Percentiles rank a stretch among this genome's conserved stretches.
These are phyloP conservation scores for Infundibulicybe gibba DNA, from an alignment of 768 basidiomycete genomes.

Conservation along the genomic window DNA sequence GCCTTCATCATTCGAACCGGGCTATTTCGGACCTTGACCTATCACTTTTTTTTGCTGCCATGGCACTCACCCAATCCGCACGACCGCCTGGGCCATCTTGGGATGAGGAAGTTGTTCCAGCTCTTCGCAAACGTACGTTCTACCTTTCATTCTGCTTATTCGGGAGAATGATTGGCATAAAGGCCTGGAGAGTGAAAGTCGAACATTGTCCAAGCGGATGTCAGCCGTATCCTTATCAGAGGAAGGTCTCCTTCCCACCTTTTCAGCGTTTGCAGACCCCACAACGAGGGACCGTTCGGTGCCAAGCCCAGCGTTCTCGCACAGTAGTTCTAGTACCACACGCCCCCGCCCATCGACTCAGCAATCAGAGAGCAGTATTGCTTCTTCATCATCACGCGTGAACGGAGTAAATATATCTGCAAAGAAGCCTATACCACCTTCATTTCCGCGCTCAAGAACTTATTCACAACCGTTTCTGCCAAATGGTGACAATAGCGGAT, in stretches of 20 bases:
- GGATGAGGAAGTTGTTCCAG: constrained; percentile 83
- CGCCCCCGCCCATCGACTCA: constrained; percentile 7
- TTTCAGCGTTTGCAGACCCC: constrained; percentile 11
- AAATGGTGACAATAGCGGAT: constrained; percentile 21
- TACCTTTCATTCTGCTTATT: constrained; percentile 4
- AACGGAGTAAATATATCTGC: constrained; percentile 26
- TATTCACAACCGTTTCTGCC: constrained; percentile 55
- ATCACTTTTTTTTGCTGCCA: constrained; percentile 8
- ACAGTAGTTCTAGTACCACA: constrained; percentile 14
- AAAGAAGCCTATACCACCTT: constrained; percentile 22
- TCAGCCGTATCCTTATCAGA: constrained; percentile 69
- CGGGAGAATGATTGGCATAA: constrained; percentile 9
- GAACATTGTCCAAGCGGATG: constrained; percentile 71
- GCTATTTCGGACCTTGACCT: not conserved
- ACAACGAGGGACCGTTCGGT: not conserved
- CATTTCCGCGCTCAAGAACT: constrained; percentile 55
- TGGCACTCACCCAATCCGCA: constrained; percentile 43
- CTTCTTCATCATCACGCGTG: constrained; percentile 18
- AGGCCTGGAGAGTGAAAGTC: constrained; percentile 83
- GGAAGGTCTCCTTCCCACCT: constrained; percentile 34
- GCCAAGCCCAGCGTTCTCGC: constrained; percentile 14
- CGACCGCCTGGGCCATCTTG: constrained; percentile 51
- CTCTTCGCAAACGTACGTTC: constrained; percentile 70
- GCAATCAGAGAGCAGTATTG: constrained; percentile 12
- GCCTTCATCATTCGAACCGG: too few relatives aligned